These are phyloP conservation scores for Lippia alba DNA, from an alignment of 305 asterid species.

Conservation along the genomic window DNA sequence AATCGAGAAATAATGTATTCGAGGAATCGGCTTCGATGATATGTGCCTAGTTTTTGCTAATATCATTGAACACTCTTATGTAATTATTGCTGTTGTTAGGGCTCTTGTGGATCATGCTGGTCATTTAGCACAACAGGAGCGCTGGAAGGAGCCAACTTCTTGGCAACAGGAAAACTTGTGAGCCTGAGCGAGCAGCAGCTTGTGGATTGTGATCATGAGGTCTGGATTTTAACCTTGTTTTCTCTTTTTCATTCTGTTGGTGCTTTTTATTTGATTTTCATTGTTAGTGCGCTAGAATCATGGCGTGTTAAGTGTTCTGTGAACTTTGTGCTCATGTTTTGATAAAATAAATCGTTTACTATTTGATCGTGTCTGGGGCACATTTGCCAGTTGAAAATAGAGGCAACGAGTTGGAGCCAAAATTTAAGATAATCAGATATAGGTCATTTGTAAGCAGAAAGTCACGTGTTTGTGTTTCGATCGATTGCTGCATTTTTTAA, in stretches of 20 bases:
- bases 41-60: conserved; percentile 21
- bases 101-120: conserved; percentile 97
- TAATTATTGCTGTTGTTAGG: conserved; percentile 48
- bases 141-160: conserved; percentile 86
- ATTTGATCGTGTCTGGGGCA: too few species aligned
- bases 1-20: background rate
- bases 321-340: background rate
- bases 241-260: background rate
- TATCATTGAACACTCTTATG: conserved; percentile 4
- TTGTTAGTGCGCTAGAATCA: background rate
- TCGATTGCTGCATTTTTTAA: background rate
- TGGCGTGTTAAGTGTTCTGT: background rate
- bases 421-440: background rate
- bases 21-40: background rate
- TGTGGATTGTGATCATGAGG: conserved; percentile 98
- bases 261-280: conserved; percentile 18
- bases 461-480: too few species aligned
- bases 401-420: background rate
- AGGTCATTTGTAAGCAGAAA: background rate
- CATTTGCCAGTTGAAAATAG: background rate
- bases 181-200: conserved; percentile 96
- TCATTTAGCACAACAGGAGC: conserved; percentile 94
- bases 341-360: background rate
- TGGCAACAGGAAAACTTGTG: conserved; percentile 81
- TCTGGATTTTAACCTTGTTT: conserved; percentile 27